Evolutionary conservation across 768 basidiomycete genomes (phyloP), one percentile per base, ranked within the genome.

Genomic region (Chalciporus chontae): DNA sequence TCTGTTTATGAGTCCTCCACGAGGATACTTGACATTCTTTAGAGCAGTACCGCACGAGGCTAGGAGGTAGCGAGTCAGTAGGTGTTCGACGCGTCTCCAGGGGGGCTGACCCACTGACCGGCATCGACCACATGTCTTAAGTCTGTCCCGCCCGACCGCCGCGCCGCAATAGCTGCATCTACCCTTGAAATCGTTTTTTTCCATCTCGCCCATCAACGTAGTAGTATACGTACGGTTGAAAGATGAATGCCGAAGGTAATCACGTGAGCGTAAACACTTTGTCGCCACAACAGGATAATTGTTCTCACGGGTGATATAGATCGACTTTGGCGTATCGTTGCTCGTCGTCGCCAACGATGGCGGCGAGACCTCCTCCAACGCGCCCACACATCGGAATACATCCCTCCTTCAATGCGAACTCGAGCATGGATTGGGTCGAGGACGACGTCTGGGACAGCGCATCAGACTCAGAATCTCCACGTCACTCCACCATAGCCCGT

Each of bases 391-490:
- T 85, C 53, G 85, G 78, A 38, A 71, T 88, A 38, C 76, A 80
- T 52, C 73, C 84, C 5, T 66, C 58, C 27, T 65, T 64, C 69
- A 70, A 59, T 67, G 74, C 76, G 50, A 77, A 53, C 45, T 75
- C 70, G 57, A 77, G 69, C 50, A 67, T 69, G 43, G 86, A 89
- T 46, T 86, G 87, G 85, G 85, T 72, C n/a, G 88, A 90, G 64
- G 89, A 91, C 62, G 89, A 92, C 64, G 87, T 81, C 40, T 92
- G 89, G 89, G 89, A 91, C 70, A 86, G 84, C 59, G 76, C 78
- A 45, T 90, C 88, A 15, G 89, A 91, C 70, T 83, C 83, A 40
- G 87, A 88, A 67, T 83, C 79, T 47, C 79, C 78, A 49, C 77
- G 74, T 57, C 79, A 75, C 50, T 76, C 77, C n/a, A 74, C 76